Evolutionary conservation across 108 stramenopile genomes (phyloP), one percentile per base, ranked within the genome.

Genomic region (Stephanodiscus minutulus): DNA sequence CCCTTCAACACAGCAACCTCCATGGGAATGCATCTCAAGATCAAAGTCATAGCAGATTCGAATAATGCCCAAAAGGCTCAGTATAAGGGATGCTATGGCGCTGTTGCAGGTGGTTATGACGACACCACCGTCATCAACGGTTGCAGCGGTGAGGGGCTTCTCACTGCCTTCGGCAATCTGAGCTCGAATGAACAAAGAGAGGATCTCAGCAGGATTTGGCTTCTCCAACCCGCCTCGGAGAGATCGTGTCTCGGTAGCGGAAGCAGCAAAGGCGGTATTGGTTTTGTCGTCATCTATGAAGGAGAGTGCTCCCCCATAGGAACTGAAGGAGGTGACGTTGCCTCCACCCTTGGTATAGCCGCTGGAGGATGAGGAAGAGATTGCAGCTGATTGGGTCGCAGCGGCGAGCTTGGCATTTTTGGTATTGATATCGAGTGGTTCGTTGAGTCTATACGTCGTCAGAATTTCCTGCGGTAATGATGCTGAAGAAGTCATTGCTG

Each of bases 131-230:
- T 46, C 53, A 20, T 48, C 36, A 17, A 35, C 18, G 21, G 36
- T 1, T 44, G 12, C 43, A 17, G 43, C 3, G 43, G 43, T 44
- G 12, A 15, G 43, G 43, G 43, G 15, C 43, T 44, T 15, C 13
- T 44, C 15, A 41, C 7, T 4, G 41, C 61, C 44, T 3, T 24
- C 27, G 53, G 64, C 29, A 20, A 79, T 7, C 17, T 73, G 72
- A 49, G 78, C 78, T 31, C 78, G 59, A 50, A 79, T 68, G 64
- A 56, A 79, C 33, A 58, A 50, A 35, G 78, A 67, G 24, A 79
- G 28, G 33, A 64, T 61, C 52, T 79, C 72, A 39, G 67, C 67
- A 39, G 39, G 29, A 25, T 27, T 67, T 13, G 66, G 63, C 22
- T 36, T 43, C 25, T 43, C 66, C 3, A 22, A 39, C n/a, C 2